A percentile compares a stretch with the other conserved stretches of the same genome.
phyloP scores from a whole-genome alignment of 2,329 filamentous ascomycete species.

The Penicillium corylophilum region DNA sequence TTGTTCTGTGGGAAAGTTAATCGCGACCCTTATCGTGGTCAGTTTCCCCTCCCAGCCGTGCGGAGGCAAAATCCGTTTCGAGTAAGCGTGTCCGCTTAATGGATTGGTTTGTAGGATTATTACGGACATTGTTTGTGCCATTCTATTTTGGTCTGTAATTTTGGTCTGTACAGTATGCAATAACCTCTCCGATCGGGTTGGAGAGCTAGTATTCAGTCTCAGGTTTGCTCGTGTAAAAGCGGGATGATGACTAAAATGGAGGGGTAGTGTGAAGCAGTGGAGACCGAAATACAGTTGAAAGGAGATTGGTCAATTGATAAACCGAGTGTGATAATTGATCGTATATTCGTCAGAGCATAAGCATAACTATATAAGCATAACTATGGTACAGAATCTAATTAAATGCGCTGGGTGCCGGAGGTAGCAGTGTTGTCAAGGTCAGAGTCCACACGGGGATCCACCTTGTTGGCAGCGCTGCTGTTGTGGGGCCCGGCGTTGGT shows the following conservation, averaged over 20 bases:
- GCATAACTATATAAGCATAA: constrained; percentile 1
- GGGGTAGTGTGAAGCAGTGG: background rate
- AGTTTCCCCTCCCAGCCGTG: background rate
- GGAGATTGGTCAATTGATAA: background rate
- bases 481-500: constrained; percentile 17
- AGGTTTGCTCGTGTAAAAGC: no score
- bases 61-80: background rate
- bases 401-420: constrained; percentile 13
- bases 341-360: background rate
- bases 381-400: constrained; percentile 7
- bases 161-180: no score
- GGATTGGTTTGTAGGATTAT: no score
- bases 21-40: background rate
- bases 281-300: background rate
- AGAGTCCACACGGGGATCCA: constrained; percentile 24
- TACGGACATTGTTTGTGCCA: background rate
- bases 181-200: no score
- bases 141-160: no score
- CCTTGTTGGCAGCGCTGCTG: constrained; percentile 17
- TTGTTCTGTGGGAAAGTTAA: background rate
- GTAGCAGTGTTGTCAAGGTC: constrained; percentile 17
- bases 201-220: no score
- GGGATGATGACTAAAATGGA: background rate
- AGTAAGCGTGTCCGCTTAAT: background rate
- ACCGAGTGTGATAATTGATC: background rate